Base-by-base conservation (phyloP, 495 filamentous ascomycete species). In the Daldinia loculata region DNA sequence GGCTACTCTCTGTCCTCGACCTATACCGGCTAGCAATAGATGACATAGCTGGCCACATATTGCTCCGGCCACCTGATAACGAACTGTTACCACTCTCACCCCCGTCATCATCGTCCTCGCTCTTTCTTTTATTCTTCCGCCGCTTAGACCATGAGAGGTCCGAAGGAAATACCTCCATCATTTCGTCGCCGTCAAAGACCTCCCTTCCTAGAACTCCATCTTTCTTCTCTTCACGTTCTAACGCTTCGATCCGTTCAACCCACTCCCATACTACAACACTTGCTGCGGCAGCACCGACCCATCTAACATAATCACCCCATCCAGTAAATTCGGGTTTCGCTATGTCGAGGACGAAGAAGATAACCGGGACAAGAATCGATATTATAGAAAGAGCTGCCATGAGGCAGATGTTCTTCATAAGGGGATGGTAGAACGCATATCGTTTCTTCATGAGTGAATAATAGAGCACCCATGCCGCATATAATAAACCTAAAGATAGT, bases 261-360 rank as follows among this genome's bases (percentile, higher is more conserved):
- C 95, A 99, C 79, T 99, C 95, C 95, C 95, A 99, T 1, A 99
- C 95, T 15, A 98, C 91, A 19, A 98, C 95, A 80, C 94, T 97
- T 7, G 95, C 96, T 2, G 94, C 93, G 0, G 94, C 94, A 1
- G 96, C 95, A 32, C 95, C 96, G 48, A 98, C 96, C 95, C 96
- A 99, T 72, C 95, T 84, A 57, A 98, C 93, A 74, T 98, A 99
- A 68, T 96, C 95, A 72, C 95, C 96, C 95, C 95, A 99, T 15
- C 93, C 94, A 29, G 92, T 93, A 53, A 97, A 89, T 52, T 91
- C 88, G 9, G 93, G 90, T 71, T 94, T 90, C 12, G 92, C 90
- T 48, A 99, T 95, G 77, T 99, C 95, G 73, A 97, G 80, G 48
- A 98, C 90, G 77, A 99, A 99, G 78, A 99, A 99, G 5, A 98